phyloP scores from a whole-genome alignment of 2,329 filamentous ascomycete genomes.

The Ophiostoma angusticollis region DNA sequence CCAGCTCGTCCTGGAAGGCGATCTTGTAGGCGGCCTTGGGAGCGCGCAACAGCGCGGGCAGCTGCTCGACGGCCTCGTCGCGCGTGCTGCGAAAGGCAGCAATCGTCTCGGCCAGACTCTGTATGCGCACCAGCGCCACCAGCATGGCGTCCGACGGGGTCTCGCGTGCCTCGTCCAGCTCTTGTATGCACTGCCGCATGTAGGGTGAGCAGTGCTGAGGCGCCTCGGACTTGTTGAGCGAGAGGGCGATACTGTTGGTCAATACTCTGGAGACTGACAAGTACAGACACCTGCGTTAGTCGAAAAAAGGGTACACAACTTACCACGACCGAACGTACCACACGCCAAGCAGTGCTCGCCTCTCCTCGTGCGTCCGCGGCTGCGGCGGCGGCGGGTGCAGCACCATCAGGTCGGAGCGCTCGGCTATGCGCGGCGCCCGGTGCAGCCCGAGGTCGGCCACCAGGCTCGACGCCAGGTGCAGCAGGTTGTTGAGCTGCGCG shows the following conservation, averaged over 20 bases:
- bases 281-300: no score
- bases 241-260: constrained; percentile 27
- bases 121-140: constrained; percentile 34
- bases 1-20: constrained; percentile 33
- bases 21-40: constrained; percentile 32
- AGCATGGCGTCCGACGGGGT: constrained; percentile 34
- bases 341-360: constrained; percentile 36
- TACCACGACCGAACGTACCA: constrained; percentile 43
- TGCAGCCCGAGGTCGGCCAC: constrained; percentile 35
- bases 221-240: constrained; percentile 32
- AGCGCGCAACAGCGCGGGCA: constrained; percentile 25
- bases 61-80: constrained; percentile 22
- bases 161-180: constrained; percentile 31
- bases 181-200: constrained; percentile 35
- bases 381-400: constrained; percentile 26
- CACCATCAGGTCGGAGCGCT: constrained; percentile 30
- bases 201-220: constrained; percentile 39
- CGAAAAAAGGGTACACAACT: no score
- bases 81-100: constrained; percentile 24
- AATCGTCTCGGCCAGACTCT: constrained; percentile 39
- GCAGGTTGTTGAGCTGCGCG: constrained; percentile 37
- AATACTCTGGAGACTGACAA: no score
- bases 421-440: constrained; percentile 26
- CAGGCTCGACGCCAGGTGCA: constrained; percentile 35
- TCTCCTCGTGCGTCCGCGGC: constrained; percentile 36